These are phyloP conservation scores for Xylona heveae DNA, from an alignment of 495 filamentous ascomycete genomes.

Conservation along the genomic window DNA sequence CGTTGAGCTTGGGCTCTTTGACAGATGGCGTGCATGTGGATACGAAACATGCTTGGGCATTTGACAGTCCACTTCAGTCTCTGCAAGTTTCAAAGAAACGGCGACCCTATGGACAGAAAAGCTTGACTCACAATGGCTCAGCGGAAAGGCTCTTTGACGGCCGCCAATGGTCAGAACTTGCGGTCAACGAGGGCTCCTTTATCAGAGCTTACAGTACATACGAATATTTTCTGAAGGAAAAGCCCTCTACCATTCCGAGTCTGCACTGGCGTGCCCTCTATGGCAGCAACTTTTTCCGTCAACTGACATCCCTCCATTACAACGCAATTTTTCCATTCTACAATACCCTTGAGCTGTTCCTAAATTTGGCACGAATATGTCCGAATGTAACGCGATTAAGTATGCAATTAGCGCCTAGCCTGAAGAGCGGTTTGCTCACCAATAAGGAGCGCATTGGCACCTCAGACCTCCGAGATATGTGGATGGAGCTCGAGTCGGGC, in stretches of 20 bases:
- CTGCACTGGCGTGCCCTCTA: no score
- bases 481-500: conserved; percentile 22
- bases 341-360: conserved; percentile 20
- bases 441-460: conserved; percentile 21
- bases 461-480: conserved; percentile 21
- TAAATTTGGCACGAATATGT: conserved; percentile 15
- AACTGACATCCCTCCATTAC: conserved; percentile 17
- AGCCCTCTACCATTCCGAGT: not conserved
- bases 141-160: conserved; percentile 1
- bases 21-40: conserved; percentile 13
- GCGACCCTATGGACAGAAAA: conserved; percentile 7
- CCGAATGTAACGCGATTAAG: conserved; percentile 12
- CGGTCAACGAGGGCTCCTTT: not conserved
- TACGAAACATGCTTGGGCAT: conserved; percentile 20
- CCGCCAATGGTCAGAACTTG: not conserved
- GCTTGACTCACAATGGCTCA: conserved; percentile 4
- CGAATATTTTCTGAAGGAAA: not conserved
- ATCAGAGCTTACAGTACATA: not conserved
- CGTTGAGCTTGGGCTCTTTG: conserved; percentile 13
- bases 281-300: no score
- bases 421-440: conserved; percentile 13
- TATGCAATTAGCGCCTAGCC: conserved; percentile 16
- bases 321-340: conserved; percentile 24
- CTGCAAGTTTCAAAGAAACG: not conserved
- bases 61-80: conserved; percentile 17